Conservation (phyloP, 2,329 filamentous ascomycete species). For the Neurospora sp. region DNA sequence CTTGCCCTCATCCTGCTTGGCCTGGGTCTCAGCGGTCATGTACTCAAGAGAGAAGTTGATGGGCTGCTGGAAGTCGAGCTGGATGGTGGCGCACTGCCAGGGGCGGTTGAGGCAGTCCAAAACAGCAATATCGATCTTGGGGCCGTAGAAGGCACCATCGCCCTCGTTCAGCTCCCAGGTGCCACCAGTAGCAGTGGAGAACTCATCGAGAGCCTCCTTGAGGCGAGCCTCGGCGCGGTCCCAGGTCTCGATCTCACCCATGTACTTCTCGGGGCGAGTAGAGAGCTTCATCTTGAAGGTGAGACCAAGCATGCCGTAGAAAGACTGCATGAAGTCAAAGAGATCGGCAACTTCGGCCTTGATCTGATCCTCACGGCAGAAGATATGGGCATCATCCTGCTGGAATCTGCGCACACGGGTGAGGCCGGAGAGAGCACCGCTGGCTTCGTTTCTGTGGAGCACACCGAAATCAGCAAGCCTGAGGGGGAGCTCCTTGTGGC, state of each 20-base stretch:
- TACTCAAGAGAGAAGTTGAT: conserved; percentile 83
- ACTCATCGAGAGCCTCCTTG: conserved; percentile 68
- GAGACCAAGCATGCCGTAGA: conserved; percentile 73
- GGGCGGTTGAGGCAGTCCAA: conserved; percentile 18
- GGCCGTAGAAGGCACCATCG: conserved; percentile 95
- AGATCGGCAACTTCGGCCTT: conserved; percentile 66
- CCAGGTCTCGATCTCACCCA: conserved; percentile 83
- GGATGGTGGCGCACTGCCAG: conserved; percentile 87
- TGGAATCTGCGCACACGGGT: conserved; percentile 91
- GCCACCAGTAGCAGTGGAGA: conserved; percentile 45
- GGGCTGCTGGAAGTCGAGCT: conserved; percentile 81
- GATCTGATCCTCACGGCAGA: conserved; percentile 76
- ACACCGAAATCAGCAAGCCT: conserved; percentile 94
- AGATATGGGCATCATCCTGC: conserved; percentile 94
- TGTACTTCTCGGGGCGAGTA: conserved; percentile 78
- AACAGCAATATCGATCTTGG: conserved; percentile 96
- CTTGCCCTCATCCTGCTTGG: conserved; percentile 18
- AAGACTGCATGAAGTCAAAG: conserved; percentile 75
- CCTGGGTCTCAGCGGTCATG: conserved; percentile 58
- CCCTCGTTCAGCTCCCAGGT: conserved; percentile 88
- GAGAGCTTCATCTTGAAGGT: conserved; percentile 92
- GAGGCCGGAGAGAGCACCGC: conserved; percentile 79
- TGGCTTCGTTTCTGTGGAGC: conserved; percentile 90
- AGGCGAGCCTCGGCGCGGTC: conserved; percentile 77
- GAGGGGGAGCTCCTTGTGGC: conserved; percentile 83